A percentile compares a stretch with the other conserved stretches of the same genome.
phyloP scores from a whole-genome alignment of 2,329 filamentous ascomycete genomes.

The Scytalidium lignicola region DNA sequence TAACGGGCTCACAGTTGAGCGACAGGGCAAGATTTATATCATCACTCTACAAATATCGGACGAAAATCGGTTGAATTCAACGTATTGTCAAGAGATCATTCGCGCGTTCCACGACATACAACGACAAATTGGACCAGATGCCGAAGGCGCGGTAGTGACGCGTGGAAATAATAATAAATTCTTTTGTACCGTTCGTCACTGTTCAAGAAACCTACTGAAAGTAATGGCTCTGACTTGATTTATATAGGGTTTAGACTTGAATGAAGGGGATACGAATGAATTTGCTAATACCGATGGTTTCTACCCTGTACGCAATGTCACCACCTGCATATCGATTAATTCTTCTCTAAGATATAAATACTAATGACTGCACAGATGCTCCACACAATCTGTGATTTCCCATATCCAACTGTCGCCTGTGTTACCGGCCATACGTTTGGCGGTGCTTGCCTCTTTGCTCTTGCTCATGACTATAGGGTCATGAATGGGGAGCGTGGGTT shows the following conservation, averaged over 20 bases:
- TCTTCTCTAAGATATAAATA: too few relatives aligned
- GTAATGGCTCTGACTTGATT: not conserved
- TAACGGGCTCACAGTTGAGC: conserved; percentile 39
- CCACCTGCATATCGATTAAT: too few relatives aligned
- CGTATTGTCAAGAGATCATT: conserved; percentile 48
- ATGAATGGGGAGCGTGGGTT: too few relatives aligned
- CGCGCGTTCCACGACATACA: conserved; percentile 42
- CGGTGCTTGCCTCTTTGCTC: conserved; percentile 39
- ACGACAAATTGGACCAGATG: conserved; percentile 37
- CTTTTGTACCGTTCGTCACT: conserved; percentile 38
- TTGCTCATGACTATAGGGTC: conserved; percentile 24
- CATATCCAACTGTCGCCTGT: conserved; percentile 41
- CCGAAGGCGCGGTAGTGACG: conserved; percentile 48
- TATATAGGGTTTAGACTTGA: conserved; percentile 34
- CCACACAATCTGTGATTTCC: conserved; percentile 35
- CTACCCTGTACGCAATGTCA: not conserved
- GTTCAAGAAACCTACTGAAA: not conserved
- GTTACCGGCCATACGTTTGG: conserved; percentile 45
- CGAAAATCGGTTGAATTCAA: conserved; percentile 45
- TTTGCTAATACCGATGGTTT: conserved; percentile 4
- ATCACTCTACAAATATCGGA: conserved; percentile 49
- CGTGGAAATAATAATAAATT: conserved; percentile 41
- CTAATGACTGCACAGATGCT: not conserved
- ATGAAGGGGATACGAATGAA: conserved; percentile 31
- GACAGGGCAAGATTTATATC: conserved; percentile 43